Percentiles rank a stretch among this genome's conserved stretches.
Evolutionary conservation across 306 rosid genomes (phyloP).

Genomic region (Purshia tridentata): DNA sequence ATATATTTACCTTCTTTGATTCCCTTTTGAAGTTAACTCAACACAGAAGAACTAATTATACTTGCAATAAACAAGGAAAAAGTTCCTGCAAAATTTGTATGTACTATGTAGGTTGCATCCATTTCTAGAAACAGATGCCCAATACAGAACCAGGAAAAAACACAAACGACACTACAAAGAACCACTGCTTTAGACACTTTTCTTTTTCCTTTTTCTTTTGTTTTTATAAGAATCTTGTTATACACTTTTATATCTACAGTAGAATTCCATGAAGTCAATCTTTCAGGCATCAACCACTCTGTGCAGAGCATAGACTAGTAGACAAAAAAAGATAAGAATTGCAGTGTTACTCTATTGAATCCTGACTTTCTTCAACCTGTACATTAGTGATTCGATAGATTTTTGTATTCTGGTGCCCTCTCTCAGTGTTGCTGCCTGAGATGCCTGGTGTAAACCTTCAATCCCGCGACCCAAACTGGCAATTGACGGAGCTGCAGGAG

Average conservation of each 20-base stretch:
- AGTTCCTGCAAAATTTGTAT: not conserved
- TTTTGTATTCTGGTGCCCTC: slow-evolving; percentile 59
- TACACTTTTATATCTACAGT: not conserved
- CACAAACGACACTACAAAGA: not conserved
- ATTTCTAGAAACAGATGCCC: not conserved
- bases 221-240: not conserved
- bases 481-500: slow-evolving; percentile 69
- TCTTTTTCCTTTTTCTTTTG: not conserved
- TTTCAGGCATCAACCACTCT: not conserved
- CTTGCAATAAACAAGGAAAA: not conserved
- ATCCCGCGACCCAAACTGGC: slow-evolving; percentile 80
- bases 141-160: not conserved
- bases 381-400: slow-evolving; percentile 54
- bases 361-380: slow-evolving; percentile 52
- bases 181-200: not conserved
- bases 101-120: not conserved
- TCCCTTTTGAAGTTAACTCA: not conserved
- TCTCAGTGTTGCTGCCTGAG: slow-evolving; percentile 43
- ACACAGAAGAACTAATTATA: not conserved
- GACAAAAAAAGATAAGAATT: not conserved
- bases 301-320: not conserved
- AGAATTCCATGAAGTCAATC: not conserved
- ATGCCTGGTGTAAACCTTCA: slow-evolving; percentile 51
- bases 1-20: not conserved
- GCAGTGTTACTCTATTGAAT: slow-evolving; percentile 35